Evolutionary conservation across 2,329 filamentous ascomycete species (phyloP), one percentile per base, ranked within the genome.

Genomic region (Corniculantispora saksenae): DNA sequence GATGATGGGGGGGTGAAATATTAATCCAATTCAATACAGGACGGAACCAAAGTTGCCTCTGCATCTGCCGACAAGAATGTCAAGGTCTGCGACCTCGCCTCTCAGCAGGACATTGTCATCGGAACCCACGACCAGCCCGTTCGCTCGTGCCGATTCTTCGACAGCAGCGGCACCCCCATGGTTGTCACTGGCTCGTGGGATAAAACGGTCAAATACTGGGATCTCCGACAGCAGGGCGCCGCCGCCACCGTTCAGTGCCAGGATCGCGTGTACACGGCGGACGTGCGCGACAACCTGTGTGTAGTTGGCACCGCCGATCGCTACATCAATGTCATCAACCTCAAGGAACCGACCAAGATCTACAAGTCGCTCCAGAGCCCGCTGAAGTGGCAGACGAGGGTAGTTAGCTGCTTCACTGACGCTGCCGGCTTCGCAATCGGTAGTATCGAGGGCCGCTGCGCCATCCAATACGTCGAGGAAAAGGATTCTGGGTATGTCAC

Each of bases 381-480:
- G 3, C 85, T 99, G 53, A 99, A 99, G 81, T 99, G 94, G 93
- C 95, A 99, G 84, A 99, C 95, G 1, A 85, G 94, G 66, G 93
- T 96, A 15, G 92, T 98, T 60, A 95, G 91, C 81, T 98, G 94
- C 82, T 99, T 99, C 77, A 89, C 90, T 17, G 94, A 99, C 76
- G 91, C 93, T 8, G 89, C 89, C 0, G 95, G 95, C 7, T 99
- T 97, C 74, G 95, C 95, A 1, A 92, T 99, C 59, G 95, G 95
- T 63, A 97, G 92, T 75, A 97, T 99, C 72, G 95, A 99, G 77
- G 95, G 95, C 35, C 91, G 95, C 64, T 99, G 95, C 77, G 95
- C 95, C 1, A 99, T 99, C 69, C 95, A 99, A 76, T 98, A 99
- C 73, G 93, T 97, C 43, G 94, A 99, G 73, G 95, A 99, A 51